phyloP scores from a whole-genome alignment of 2,329 filamentous ascomycete genomes.

The Pseudophaeomoniella oleicola region DNA sequence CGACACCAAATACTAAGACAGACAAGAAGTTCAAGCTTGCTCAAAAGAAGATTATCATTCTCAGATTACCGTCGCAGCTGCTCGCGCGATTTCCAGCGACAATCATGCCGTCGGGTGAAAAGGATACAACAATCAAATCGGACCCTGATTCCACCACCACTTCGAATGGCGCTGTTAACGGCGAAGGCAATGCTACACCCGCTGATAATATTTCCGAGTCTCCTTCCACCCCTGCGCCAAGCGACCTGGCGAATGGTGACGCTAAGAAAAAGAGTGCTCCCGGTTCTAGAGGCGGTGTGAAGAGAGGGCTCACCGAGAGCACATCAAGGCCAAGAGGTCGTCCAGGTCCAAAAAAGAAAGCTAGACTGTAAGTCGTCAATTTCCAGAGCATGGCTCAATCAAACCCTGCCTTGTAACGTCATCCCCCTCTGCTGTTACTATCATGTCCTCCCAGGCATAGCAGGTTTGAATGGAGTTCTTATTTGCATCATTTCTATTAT shows the following conservation, averaged over 20 bases:
- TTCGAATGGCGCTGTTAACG: constrained; percentile 13
- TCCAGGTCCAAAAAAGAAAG: constrained; percentile 94
- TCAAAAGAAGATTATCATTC: constrained; percentile 6
- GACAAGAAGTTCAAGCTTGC: not conserved
- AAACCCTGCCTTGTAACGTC: not conserved
- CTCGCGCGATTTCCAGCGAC: constrained; percentile 4
- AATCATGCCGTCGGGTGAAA: constrained; percentile 4
- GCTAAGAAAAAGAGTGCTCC: constrained; percentile 65
- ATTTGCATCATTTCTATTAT: too few species aligned
- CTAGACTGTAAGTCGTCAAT: constrained; percentile 59
- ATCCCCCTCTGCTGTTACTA: too few species aligned
- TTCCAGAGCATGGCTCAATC: too few species aligned
- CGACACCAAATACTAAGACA: constrained; percentile 4
- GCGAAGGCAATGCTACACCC: constrained; percentile 21
- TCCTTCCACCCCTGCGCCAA: constrained; percentile 25
- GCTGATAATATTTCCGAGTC: constrained; percentile 18
- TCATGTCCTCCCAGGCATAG: too few species aligned
- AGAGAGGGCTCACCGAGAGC: constrained; percentile 45
- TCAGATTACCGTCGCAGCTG: constrained; percentile 8
- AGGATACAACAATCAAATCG: constrained; percentile 12
- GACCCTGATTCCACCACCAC: constrained; percentile 22
- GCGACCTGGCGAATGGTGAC: constrained; percentile 33
- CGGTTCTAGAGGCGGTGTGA: constrained; percentile 49
- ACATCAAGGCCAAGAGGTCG: constrained; percentile 63
- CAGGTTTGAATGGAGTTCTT: too few species aligned